Base-by-base conservation (phyloP, 108 stramenopile genomes). In the Skeletonema tropicum region DNA sequence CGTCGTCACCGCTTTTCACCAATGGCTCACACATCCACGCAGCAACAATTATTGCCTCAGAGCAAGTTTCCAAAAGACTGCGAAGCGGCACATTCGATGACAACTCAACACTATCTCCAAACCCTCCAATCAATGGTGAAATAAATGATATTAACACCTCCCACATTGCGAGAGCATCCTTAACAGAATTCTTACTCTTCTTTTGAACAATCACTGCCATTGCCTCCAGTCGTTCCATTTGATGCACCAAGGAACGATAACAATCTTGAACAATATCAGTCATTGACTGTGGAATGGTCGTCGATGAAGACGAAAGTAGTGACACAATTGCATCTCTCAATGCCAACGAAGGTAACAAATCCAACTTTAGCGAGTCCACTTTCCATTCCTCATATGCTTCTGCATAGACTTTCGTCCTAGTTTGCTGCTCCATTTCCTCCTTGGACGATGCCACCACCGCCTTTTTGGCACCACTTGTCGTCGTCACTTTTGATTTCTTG, bases 21-120 rank as follows among this genome's bases (percentile, higher is more conserved):
- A 52, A 45, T 0, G 79, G 68, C 36, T 80, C 79, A 41, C 71
- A 80, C 72, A 80, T 80, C 79, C 79, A 80, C 35, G 67, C 35
- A 46, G 79, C 68, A 23, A 72, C 30, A 38, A 80, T 61, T 9
- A 73, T 15, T 10, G 79, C 25, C 55, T 68, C 48, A 17, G 79
- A 52, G 31, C 66, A 59, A 42, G 23, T 57, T 67, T 73, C 79
- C 31, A 69, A 17, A 69, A 80, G 72, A 42, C 57, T 30, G 14
- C 65, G 72, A 17, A 77, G 33, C 17, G 66, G 17, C 3, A n/a
- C 25, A 35, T 64, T 39, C 26, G 57, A 66, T 11, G n/a, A 57
- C 71, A 30, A 42, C 6, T 25, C 23, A 55, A 25, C 23, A 23
- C 52, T 25, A 8, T 55, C 23, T 21, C 2, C 9, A 55, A 3